Percentiles rank a stretch among this genome's conserved stretches.
These are phyloP conservation scores for Blepharisma stoltei DNA, from an alignment of 73 alveolate genomes.

Conservation along the genomic window DNA sequence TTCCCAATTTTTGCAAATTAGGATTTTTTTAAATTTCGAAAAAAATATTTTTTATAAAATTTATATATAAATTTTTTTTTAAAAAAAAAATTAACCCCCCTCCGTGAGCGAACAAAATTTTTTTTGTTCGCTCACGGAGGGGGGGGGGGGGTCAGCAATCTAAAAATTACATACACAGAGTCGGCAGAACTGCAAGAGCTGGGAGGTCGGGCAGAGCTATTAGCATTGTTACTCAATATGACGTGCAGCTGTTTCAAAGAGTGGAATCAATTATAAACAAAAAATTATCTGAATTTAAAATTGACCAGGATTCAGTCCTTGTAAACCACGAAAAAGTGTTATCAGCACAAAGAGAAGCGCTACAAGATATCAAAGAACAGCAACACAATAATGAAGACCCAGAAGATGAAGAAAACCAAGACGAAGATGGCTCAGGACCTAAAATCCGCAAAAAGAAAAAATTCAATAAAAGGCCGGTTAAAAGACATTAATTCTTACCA, in stretches of 20 bases:
- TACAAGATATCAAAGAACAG: constrained; percentile 61
- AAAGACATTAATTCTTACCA: too few species aligned
- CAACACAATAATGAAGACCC: constrained; percentile 37
- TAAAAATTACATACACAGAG: constrained; percentile 94
- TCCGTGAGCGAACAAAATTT: too few species aligned
- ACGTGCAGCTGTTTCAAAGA: constrained; percentile 85
- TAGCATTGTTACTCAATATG: constrained; percentile 94
- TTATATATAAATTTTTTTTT: too few species aligned
- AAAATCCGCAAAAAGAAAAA: constrained; percentile 4
- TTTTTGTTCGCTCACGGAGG: too few species aligned
- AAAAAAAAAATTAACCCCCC: too few species aligned
- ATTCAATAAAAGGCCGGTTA: background rate
- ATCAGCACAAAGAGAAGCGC: constrained; percentile 77
- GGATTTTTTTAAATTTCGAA: too few species aligned
- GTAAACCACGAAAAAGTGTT: constrained; percentile 69
- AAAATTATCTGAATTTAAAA: constrained; percentile 77
- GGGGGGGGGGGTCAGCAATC: too few species aligned
- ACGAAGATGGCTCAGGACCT: constrained; percentile 31
- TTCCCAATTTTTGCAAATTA: too few species aligned
- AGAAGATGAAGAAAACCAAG: constrained; percentile 41
- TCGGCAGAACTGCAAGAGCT: constrained; percentile 97
- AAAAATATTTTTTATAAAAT: too few species aligned
- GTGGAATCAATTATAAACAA: constrained; percentile 83
- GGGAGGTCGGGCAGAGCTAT: constrained; percentile 92
- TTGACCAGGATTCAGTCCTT: constrained; percentile 65